Evolutionary conservation across 257 asterid species (phyloP).

Genomic region (Jaltomata sinuosa): DNA sequence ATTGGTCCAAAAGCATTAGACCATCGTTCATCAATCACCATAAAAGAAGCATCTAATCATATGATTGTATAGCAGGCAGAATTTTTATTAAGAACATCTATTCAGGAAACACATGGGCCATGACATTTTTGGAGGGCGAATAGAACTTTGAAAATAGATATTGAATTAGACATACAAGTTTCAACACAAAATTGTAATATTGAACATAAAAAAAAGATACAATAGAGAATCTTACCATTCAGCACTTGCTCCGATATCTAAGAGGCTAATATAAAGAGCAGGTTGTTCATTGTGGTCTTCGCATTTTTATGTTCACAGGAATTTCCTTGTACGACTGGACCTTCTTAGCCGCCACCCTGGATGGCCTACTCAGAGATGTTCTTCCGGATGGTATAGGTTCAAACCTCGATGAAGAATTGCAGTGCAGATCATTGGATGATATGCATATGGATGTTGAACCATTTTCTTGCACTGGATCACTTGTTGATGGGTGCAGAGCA

Average conservation of each 20-base stretch:
- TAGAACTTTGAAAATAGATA: not conserved
- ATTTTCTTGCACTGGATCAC: constrained; percentile 20
- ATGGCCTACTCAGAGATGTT: constrained; percentile 48
- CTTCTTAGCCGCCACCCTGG: constrained; percentile 54
- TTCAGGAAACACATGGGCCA: not conserved
- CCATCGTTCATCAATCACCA: not conserved
- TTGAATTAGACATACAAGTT: not conserved
- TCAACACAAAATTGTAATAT: not conserved
- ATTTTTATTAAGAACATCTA: not conserved
- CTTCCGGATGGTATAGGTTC: constrained; percentile 27
- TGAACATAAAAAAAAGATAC: not conserved
- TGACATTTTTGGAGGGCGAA: not conserved
- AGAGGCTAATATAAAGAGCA: not conserved
- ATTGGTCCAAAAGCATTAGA: not conserved
- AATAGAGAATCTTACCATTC: not conserved
- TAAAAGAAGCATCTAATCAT: not conserved
- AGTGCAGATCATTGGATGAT: not conserved
- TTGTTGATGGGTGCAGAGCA: not conserved
- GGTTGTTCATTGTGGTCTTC: constrained; percentile 31
- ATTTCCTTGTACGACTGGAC: constrained; percentile 68
- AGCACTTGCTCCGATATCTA: not conserved
- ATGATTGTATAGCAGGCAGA: not conserved
- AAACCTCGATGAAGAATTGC: not conserved
- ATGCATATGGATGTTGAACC: constrained; percentile 1
- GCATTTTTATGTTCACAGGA: constrained; percentile 53